Evolutionary conservation across 805 yeast genomes (phyloP).

Genomic region (Zygosaccharomyces kombuchaensis): DNA sequence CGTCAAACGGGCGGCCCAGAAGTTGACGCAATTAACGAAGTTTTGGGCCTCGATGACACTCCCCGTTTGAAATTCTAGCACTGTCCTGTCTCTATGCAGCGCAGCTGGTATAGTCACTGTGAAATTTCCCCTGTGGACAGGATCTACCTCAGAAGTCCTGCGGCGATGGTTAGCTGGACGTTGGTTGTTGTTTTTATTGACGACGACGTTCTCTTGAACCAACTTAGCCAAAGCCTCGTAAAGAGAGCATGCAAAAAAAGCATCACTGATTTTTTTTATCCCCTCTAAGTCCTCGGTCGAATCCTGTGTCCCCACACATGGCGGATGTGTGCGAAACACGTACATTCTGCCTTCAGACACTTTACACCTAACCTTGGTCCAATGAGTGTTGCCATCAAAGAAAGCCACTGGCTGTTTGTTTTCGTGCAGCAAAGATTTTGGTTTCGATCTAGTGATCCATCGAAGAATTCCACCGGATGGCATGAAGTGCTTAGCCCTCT

Average conservation of each 20-base stretch:
- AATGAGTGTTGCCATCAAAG: constrained; percentile 19
- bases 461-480: constrained; percentile 12
- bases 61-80: constrained; percentile 60
- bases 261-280: constrained; percentile 13
- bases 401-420: constrained; percentile 19
- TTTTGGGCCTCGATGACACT: constrained; percentile 63
- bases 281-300: constrained; percentile 10
- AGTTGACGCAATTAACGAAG: constrained; percentile 74
- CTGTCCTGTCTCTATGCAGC: constrained; percentile 28
- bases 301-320: neutral
- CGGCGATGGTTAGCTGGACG: constrained; percentile 1
- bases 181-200: constrained; percentile 8
- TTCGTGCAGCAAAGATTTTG: constrained; percentile 10
- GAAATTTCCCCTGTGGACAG: constrained; percentile 18
- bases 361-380: constrained; percentile 23
- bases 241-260: constrained; percentile 23
- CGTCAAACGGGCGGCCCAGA: constrained; percentile 85
- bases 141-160: neutral
- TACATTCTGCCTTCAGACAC: constrained; percentile 29
- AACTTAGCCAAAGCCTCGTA: constrained; percentile 28
- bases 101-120: constrained; percentile 24
- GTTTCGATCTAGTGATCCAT: constrained; percentile 22
- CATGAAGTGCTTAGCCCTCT: neutral
- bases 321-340: constrained; percentile 16
- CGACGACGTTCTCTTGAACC: constrained; percentile 30